Conservation (phyloP, 1,284 basidiomycete species). For the Heterobasidion parviporum region DNA sequence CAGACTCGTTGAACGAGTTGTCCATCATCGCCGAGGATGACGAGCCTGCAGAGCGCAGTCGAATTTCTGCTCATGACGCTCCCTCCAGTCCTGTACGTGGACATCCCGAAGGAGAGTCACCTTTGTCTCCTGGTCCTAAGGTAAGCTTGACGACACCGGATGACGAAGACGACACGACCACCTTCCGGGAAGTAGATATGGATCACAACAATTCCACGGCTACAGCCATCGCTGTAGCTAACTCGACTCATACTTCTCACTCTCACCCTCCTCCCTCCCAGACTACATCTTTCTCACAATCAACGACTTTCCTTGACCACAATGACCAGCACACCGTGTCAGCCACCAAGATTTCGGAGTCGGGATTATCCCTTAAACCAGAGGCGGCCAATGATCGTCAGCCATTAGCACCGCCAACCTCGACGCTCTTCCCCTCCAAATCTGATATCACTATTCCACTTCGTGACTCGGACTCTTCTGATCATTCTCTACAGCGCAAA, state of each 20-base stretch:
- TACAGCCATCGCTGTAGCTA: constrained; percentile 5
- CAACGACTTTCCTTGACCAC: neutral
- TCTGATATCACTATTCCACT: constrained; percentile 19
- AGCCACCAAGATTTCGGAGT: constrained; percentile 8
- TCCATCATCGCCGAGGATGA: constrained; percentile 70
- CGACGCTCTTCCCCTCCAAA: constrained; percentile 9
- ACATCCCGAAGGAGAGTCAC: neutral
- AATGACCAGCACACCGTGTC: neutral
- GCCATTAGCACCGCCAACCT: constrained; percentile 13
- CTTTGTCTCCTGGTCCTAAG: neutral
- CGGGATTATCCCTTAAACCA: constrained; percentile 6
- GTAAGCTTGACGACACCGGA: constrained; percentile 1
- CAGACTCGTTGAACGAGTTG: constrained; percentile 28
- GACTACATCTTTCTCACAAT: constrained; percentile 11
- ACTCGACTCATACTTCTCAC: constrained; percentile 22
- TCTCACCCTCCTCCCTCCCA: constrained; percentile 29
- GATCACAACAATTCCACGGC: constrained; percentile 9
- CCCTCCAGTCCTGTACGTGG: constrained; percentile 1
- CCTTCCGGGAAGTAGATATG: constrained; percentile 5
- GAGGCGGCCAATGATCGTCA: constrained; percentile 20
- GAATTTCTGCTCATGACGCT: constrained; percentile 7
- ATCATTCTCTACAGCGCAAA: constrained; percentile 21
- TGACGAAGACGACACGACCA: constrained; percentile 6
- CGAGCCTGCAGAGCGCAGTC: constrained; percentile 31
- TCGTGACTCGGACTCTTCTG: constrained; percentile 16